These are phyloP conservation scores for Pichia cactophila DNA, from an alignment of 1,139 yeast species.

Conservation along the genomic window DNA sequence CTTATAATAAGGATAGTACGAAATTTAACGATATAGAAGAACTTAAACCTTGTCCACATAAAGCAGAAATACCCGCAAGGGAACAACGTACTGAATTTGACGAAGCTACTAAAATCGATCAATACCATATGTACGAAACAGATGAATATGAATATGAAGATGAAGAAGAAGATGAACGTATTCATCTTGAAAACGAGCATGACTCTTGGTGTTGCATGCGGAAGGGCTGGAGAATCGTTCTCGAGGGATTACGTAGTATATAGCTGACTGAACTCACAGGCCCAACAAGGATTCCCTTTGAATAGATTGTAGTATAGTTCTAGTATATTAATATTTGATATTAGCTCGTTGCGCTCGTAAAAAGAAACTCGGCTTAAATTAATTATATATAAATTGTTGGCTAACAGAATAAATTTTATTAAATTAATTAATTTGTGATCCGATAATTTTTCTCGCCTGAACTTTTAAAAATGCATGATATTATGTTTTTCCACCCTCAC, in stretches of 20 bases:
- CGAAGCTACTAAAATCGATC: neutral
- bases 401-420: too few relatives aligned
- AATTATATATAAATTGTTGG: too few relatives aligned
- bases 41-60: slow-evolving; percentile 22
- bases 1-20: neutral
- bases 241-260: slow-evolving; percentile 12
- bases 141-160: slow-evolving; percentile 6
- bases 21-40: slow-evolving; percentile 11
- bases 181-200: slow-evolving; percentile 28
- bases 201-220: slow-evolving; percentile 29
- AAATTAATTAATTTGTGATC: neutral
- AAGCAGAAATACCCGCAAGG: slow-evolving; percentile 16
- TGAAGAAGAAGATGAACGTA: slow-evolving; percentile 11
- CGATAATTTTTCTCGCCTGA: neutral
- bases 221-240: slow-evolving; percentile 12
- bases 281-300: too few relatives aligned
- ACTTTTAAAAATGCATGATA: too few relatives aligned
- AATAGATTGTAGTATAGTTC: too few relatives aligned
- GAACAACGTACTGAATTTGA: slow-evolving; percentile 11
- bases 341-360: neutral
- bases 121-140: neutral
- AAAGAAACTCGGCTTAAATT: neutral
- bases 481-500: too few relatives aligned
- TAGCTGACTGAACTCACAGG: neutral
- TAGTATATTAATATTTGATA: too few relatives aligned